phyloP scores from a whole-genome alignment of 2,329 filamentous ascomycete species.

The Colletotrichum siamense region DNA sequence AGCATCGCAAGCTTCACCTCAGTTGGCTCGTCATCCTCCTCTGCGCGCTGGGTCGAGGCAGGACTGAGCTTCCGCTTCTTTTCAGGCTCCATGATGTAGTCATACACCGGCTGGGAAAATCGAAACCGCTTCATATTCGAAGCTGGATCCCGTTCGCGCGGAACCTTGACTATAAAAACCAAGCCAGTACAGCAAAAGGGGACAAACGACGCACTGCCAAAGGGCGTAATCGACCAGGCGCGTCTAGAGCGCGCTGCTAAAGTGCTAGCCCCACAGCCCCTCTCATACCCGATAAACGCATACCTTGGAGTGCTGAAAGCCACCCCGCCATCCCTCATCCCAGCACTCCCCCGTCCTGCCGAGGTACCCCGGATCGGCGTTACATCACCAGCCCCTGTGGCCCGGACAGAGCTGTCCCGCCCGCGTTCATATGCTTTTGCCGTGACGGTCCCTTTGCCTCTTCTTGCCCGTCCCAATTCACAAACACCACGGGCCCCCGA shows the following conservation, averaged over 20 bases:
- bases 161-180: background rate
- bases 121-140: background rate
- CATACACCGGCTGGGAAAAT: background rate
- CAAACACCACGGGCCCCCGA: background rate
- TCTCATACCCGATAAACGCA: conserved; percentile 8
- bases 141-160: background rate
- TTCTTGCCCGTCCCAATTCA: background rate
- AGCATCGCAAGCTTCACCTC: conserved; percentile 89
- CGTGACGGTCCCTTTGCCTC: background rate
- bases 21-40: conserved; percentile 74
- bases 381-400: conserved; percentile 8
- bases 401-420: conserved; percentile 17
- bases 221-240: background rate
- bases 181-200: background rate
- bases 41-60: conserved; percentile 1
- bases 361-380: conserved; percentile 22
- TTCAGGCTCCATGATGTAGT: conserved; percentile 56
- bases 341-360: conserved; percentile 7
- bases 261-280: background rate
- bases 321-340: background rate
- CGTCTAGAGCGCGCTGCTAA: background rate
- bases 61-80: conserved; percentile 54
- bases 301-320: background rate
- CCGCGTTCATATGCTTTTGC: conserved; percentile 10
- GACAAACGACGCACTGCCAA: background rate